Conservation (phyloP, 2,329 filamentous ascomycete species). For the Penicillium sclerotiorum region DNA sequence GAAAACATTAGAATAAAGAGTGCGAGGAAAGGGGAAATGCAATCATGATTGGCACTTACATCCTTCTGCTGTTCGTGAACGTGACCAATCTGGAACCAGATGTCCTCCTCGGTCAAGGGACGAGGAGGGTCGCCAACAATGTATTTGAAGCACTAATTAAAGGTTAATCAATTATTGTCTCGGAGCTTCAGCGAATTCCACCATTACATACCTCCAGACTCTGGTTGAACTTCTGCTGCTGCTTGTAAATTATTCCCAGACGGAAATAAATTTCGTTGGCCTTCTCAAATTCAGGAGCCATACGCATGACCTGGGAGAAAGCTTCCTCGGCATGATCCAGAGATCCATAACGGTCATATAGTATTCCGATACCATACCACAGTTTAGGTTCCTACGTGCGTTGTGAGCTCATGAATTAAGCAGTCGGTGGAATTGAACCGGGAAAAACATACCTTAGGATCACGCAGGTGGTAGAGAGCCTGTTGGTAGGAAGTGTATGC, state of each 20-base stretch:
- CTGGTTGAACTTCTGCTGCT: constrained; percentile 89
- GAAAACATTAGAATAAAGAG: constrained; percentile 3
- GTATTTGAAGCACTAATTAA: constrained; percentile 86
- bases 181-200: not conserved
- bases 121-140: constrained; percentile 92
- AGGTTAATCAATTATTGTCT: not conserved
- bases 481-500: constrained; percentile 97
- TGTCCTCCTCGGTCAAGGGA: constrained; percentile 93
- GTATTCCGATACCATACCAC: constrained; percentile 97
- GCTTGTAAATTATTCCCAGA: constrained; percentile 99
- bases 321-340: constrained; percentile 97
- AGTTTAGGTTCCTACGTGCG: constrained; percentile 79
- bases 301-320: constrained; percentile 98
- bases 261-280: constrained; percentile 99
- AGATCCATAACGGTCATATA: constrained; percentile 95
- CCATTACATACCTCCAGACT: constrained; percentile 75
- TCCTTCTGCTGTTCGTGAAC: constrained; percentile 99
- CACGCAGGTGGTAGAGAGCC: constrained; percentile 86
- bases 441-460: constrained; percentile 71
- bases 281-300: constrained; percentile 97
- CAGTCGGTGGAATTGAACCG: not conserved
- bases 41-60: too few relatives aligned
- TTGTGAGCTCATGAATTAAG: constrained; percentile 19
- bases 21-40: too few relatives aligned
- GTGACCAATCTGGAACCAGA: constrained; percentile 99